A percentile compares a stretch with the other conserved stretches of the same genome.
Evolutionary conservation across 2,329 filamentous ascomycete genomes (phyloP).

Genomic region (Aspergillus latus): DNA sequence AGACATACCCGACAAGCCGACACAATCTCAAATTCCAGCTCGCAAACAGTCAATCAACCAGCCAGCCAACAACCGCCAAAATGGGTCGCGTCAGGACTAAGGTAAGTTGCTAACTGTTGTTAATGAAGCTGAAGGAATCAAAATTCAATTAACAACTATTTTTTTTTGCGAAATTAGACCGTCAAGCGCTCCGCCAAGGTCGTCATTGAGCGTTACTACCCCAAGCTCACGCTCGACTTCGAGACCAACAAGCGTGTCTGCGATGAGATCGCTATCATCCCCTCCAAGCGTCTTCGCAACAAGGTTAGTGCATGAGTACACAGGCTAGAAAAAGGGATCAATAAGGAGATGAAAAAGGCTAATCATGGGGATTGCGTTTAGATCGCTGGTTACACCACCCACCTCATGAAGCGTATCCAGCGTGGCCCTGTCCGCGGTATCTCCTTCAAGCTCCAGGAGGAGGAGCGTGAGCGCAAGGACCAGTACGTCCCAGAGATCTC

Average conservation of each 20-base stretch:
- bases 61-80: conserved; percentile 43
- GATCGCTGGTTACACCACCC: conserved; percentile 98
- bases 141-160: background rate
- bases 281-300: conserved; percentile 98
- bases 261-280: conserved; percentile 99
- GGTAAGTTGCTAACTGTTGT: conserved; percentile 26
- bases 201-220: conserved; percentile 99
- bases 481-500: conserved; percentile 99
- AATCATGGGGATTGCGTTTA: conserved; percentile 35
- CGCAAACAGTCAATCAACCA: conserved; percentile 16
- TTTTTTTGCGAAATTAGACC: conserved; percentile 47
- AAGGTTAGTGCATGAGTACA: conserved; percentile 62
- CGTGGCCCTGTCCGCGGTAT: conserved; percentile 98
- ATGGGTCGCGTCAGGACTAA: conserved; percentile 53
- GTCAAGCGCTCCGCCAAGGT: conserved; percentile 94
- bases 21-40: conserved; percentile 25
- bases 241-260: conserved; percentile 99
- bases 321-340: too few species aligned
- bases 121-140: background rate
- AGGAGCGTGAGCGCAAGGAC: conserved; percentile 99
- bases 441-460: conserved; percentile 99
- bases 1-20: conserved; percentile 18
- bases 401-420: conserved; percentile 99
- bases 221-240: conserved; percentile 97
- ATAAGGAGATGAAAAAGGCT: too few species aligned